These are phyloP conservation scores for Coelastrella sp. DNA, from an alignment of 139 green algal genomes.

Conservation along the genomic window DNA sequence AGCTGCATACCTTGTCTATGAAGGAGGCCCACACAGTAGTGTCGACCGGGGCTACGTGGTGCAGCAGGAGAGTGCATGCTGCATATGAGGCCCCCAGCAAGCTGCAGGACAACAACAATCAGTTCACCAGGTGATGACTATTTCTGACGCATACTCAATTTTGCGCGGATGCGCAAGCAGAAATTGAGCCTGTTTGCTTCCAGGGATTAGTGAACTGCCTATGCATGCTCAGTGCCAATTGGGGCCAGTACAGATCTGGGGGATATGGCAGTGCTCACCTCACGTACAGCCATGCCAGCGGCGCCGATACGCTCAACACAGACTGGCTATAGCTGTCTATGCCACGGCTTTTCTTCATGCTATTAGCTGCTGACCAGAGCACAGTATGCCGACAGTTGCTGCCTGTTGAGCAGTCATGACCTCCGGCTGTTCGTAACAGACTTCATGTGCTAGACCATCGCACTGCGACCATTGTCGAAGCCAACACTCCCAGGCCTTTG, in stretches of 20 bases:
- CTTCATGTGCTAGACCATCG: too few relatives aligned
- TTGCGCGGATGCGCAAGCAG: too few relatives aligned
- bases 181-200: not conserved
- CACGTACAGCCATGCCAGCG: conserved; percentile 19
- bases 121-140: not conserved
- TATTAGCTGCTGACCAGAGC: not conserved
- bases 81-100: not conserved
- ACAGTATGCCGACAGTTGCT: not conserved
- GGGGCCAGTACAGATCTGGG: not conserved
- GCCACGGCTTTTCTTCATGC: conserved; percentile 5
- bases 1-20: not conserved
- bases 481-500: too few relatives aligned
- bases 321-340: conserved; percentile 27
- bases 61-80: not conserved
- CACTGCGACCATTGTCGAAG: too few relatives aligned
- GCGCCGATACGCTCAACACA: not conserved
- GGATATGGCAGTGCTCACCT: not conserved
- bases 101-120: not conserved
- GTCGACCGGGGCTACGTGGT: not conserved
- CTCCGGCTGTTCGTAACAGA: too few relatives aligned
- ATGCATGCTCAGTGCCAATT: not conserved
- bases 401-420: not conserved
- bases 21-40: not conserved
- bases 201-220: not conserved
- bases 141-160: not conserved